Conservation (phyloP, 2,329 filamentous ascomycete species). For the Calycina marina region DNA sequence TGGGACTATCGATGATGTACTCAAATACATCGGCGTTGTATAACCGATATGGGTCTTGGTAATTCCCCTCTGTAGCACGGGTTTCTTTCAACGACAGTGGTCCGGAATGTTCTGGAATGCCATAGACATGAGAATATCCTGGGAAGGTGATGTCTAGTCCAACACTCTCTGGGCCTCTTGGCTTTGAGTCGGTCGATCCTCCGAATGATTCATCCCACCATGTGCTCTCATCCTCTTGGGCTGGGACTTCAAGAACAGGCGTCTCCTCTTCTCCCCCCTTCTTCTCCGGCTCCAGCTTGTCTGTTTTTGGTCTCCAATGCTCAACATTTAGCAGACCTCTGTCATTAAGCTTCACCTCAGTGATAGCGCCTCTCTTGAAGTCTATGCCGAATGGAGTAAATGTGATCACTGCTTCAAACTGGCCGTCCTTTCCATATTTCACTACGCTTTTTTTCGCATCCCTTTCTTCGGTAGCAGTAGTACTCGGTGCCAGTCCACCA, state of each 20-base stretch:
- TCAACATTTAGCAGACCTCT: slow-evolving; percentile 85
- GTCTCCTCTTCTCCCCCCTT: slow-evolving; percentile 29
- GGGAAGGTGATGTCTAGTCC: slow-evolving; percentile 84
- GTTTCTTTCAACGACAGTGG: slow-evolving; percentile 82
- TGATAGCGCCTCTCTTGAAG: slow-evolving; percentile 69
- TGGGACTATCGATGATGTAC: slow-evolving; percentile 91
- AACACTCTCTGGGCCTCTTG: slow-evolving; percentile 85
- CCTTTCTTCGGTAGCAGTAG: slow-evolving; percentile 53
- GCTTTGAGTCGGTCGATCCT: slow-evolving; percentile 88
- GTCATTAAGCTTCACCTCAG: slow-evolving; percentile 79
- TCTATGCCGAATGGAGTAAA: slow-evolving; percentile 75
- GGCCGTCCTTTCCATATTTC: slow-evolving; percentile 60
- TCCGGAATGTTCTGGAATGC: slow-evolving; percentile 85
- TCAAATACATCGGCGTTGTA: slow-evolving; percentile 98
- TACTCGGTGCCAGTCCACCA: slow-evolving; percentile 61
- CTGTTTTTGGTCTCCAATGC: slow-evolving; percentile 84
- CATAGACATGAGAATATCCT: slow-evolving; percentile 83
- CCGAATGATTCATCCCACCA: slow-evolving; percentile 98
- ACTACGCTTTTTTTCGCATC: slow-evolving; percentile 57
- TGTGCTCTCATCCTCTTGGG: slow-evolving; percentile 64
- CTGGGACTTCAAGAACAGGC: slow-evolving; percentile 20
- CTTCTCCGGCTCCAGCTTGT: slow-evolving; percentile 27
- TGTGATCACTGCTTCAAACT: slow-evolving; percentile 70
- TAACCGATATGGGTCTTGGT: slow-evolving; percentile 79
- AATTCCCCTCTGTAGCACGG: slow-evolving; percentile 71